phyloP scores from a whole-genome alignment of 192 early-diverging fungal genomes.

The Chytriomyces sp. region DNA sequence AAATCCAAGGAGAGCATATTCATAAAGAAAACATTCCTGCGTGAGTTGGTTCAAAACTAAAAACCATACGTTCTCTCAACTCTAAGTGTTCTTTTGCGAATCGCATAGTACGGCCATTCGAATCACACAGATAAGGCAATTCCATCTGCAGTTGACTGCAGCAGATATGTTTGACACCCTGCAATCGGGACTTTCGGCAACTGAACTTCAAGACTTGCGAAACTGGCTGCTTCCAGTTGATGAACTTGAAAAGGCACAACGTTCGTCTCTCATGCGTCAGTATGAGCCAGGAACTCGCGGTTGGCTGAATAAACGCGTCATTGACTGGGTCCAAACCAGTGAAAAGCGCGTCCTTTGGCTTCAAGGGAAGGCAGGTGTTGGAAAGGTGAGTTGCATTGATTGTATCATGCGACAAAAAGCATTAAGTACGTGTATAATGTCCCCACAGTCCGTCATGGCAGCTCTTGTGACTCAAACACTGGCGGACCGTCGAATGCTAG shows the following conservation, averaged over 20 bases:
- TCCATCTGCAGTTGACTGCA: no score
- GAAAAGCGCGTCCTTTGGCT: neutral
- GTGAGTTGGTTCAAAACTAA: neutral
- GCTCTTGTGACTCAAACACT: neutral
- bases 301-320: neutral
- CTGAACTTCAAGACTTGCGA: neutral
- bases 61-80: neutral
- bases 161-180: no score
- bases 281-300: constrained; percentile 1
- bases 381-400: no score
- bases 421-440: neutral
- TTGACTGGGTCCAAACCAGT: neutral
- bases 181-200: neutral
- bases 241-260: neutral
- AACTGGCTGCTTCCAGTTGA: neutral
- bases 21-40: neutral
- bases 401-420: no score
- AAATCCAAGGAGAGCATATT: neutral
- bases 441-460: neutral
- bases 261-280: neutral
- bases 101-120: neutral
- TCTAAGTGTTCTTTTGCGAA: neutral
- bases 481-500: neutral
- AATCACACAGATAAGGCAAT: neutral
- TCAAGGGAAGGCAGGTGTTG: neutral